Evolutionary conservation across 148 eudicot species (phyloP).

Genomic region (Mesembryanthemum crystallinum): DNA sequence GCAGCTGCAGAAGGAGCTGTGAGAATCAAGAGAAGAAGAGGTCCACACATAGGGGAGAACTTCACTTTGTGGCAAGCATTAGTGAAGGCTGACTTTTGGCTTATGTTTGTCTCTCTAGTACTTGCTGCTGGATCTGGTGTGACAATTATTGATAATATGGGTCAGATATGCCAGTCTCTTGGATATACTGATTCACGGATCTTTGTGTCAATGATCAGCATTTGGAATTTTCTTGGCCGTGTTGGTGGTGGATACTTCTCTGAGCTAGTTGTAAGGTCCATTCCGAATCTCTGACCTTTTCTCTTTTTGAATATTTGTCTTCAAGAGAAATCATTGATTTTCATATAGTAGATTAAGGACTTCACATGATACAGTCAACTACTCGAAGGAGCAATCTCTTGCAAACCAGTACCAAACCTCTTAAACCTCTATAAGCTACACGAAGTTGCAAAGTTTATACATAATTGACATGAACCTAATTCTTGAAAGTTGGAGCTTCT

Average conservation of each 20-base stretch:
- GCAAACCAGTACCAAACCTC: neutral
- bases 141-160: conserved; percentile 60
- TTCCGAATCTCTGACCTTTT: conserved; percentile 35
- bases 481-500: too few relatives aligned
- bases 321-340: conserved; percentile 24
- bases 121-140: conserved; percentile 53
- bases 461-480: neutral
- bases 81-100: conserved; percentile 71
- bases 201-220: conserved; percentile 66
- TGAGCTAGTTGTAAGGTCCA: conserved; percentile 54
- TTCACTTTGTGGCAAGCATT: conserved; percentile 50
- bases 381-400: neutral
- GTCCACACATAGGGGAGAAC: conserved; percentile 54
- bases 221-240: conserved; percentile 70
- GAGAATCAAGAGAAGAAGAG: conserved; percentile 44
- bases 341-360: too few relatives aligned
- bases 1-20: conserved; percentile 69
- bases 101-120: conserved; percentile 64
- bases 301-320: conserved; percentile 36
- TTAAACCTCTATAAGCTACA: neutral
- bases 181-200: conserved; percentile 38
- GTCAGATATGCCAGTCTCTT: conserved; percentile 59
- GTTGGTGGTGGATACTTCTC: conserved; percentile 75
- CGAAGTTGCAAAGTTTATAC: neutral
- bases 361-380: neutral